Evolutionary conservation across 495 filamentous ascomycete genomes (phyloP), one percentile per base, ranked within the genome.

Genomic region (Podospora bellae-mahoneyi): DNA sequence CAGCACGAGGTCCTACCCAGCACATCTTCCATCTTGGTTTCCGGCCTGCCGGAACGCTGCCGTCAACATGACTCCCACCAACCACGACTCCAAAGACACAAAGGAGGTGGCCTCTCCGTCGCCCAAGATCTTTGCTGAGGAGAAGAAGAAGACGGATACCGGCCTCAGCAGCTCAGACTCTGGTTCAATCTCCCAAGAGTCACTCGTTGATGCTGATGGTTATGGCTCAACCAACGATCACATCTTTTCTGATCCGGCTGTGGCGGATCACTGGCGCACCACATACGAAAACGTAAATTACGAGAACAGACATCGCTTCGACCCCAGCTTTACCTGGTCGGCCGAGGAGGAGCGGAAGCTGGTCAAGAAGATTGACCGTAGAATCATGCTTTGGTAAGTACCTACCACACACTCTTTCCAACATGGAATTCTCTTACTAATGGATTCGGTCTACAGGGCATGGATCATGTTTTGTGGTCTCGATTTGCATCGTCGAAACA

Each of bases 271-370:
- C 65, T 77, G 75, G 74, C 71, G 69, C 5, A 62, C 54, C 2
- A 58, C 74, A 15, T 77, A 71, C 34, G 76, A 83, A 68, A 71
- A 74, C 28, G 78, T 77, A 15, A 34, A 70, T n/a, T 84, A 85
- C 64, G 83, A 85, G 73, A 84, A 85, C 73, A 79, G 82, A 0
- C 86, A 90, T 76, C 80, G 84, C 4, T 90, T 85, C 66, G 83
- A 86, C 66, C 83, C 83, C 3, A 67, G 71, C 4, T 79, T 79
- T 64, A 75, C 71, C 54, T 87, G 84, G 85, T 78, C 75, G 13
- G 76, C 77, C 63, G 74, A 78, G 56, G 82, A 83, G 64, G 85
- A 87, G 75, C 77, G 74, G 68, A 79, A 67, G 66, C 69, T 87
- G 2, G 78, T 86, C 13, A 70, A 81, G 62, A 83, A 85, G 73